phyloP scores from a whole-genome alignment of 202 grass and related monocot species.

The Dendrocalamus latiflorus region DNA sequence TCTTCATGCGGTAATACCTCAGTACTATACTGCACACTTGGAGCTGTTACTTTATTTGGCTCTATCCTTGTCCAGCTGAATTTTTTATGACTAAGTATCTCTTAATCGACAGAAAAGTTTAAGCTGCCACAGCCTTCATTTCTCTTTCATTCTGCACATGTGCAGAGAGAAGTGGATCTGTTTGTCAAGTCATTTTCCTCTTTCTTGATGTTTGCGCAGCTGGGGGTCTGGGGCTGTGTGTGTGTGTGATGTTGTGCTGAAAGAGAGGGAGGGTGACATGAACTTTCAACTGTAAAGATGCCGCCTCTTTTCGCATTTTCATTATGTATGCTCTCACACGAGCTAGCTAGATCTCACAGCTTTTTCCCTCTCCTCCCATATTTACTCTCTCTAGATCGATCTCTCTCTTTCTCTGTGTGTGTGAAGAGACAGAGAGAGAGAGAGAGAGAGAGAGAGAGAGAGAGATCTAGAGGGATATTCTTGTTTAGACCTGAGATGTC shows the following conservation, averaged over 20 bases:
- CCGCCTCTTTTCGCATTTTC: background rate
- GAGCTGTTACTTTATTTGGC: background rate
- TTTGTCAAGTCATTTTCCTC: conserved; percentile 72
- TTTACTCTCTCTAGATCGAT: no score
- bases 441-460: no score
- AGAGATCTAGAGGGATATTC: no score
- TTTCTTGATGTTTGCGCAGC: conserved; percentile 60
- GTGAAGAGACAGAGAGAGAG: conserved; percentile 1
- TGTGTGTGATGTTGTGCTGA: conserved; percentile 26
- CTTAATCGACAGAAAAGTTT: conserved; percentile 6
- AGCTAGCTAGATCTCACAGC: background rate
- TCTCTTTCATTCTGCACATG: conserved; percentile 45
- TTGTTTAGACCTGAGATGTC: conserved; percentile 30
- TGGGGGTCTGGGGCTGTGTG: conserved; percentile 25
- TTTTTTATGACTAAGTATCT: background rate
- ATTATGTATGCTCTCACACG: background rate
- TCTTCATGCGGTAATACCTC: conserved; percentile 38
- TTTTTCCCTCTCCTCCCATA: background rate
- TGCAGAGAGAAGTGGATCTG: conserved; percentile 49
- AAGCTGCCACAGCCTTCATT: background rate
- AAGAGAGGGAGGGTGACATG: conserved; percentile 42
- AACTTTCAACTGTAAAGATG: conserved; percentile 61
- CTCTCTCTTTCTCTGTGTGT: background rate
- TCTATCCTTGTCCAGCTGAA: background rate
- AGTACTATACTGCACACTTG: background rate